These are phyloP conservation scores for Diaporthe ampelina DNA, from an alignment of 2,329 filamentous ascomycete genomes.

Conservation along the genomic window DNA sequence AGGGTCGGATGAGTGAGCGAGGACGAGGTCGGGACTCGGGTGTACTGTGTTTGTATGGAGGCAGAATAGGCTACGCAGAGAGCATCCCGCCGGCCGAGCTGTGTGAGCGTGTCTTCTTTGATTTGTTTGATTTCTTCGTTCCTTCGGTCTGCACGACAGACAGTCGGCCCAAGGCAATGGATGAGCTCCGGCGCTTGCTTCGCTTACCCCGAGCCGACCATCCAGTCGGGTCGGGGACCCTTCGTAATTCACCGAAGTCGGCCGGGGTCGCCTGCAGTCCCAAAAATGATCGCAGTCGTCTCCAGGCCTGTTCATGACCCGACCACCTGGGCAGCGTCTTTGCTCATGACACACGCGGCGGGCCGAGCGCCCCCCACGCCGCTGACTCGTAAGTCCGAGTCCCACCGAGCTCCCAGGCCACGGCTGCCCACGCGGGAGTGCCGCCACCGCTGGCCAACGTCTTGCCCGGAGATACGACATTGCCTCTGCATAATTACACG, in stretches of 20 bases:
- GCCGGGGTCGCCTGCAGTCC: constrained; percentile 9
- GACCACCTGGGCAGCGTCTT: neutral
- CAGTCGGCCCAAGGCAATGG: neutral
- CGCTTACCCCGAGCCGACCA: constrained; percentile 22
- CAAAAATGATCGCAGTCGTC: neutral
- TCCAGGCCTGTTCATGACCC: neutral
- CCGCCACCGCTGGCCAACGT: neutral
- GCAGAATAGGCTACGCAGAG: neutral
- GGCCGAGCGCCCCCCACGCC: neutral
- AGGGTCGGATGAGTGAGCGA: neutral
- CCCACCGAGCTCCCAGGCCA: constrained; percentile 5
- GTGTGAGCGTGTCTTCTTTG: neutral
- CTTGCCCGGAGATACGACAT: constrained; percentile 3
- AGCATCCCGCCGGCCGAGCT: neutral
- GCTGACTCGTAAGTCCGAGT: constrained; percentile 28
- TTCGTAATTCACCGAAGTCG: constrained; percentile 15
- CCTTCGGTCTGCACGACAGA: neutral
- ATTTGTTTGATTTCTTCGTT: too few species aligned
- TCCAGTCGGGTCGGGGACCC: constrained; percentile 1
- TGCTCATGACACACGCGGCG: constrained; percentile 9
- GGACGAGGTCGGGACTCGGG: neutral
- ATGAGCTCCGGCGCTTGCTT: neutral
- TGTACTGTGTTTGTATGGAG: too few species aligned
- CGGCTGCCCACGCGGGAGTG: neutral
- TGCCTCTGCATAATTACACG: neutral